Conservation (phyloP, 2,329 filamentous ascomycete genomes). For the Chalara sp. region DNA sequence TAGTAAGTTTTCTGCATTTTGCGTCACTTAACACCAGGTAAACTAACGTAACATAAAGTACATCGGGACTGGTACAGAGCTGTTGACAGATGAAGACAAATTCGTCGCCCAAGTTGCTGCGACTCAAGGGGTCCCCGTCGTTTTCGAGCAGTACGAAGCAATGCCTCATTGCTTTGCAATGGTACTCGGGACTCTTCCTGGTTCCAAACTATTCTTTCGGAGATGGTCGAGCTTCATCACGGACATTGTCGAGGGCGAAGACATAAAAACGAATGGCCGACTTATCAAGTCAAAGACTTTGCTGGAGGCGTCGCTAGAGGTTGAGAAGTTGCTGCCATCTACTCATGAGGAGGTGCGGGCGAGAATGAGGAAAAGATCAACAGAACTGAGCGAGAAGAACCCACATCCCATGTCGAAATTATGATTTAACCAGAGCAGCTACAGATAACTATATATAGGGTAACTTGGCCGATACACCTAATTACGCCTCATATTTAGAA, state of each 20-base stretch:
- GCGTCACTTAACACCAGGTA: too few species aligned
- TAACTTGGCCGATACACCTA: too few species aligned
- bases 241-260: conserved; percentile 24
- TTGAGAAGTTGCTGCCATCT: conserved; percentile 36
- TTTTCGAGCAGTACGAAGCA: conserved; percentile 67
- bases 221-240: conserved; percentile 51
- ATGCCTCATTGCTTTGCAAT: conserved; percentile 72
- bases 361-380: conserved; percentile 29
- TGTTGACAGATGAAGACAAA: conserved; percentile 60
- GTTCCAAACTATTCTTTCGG: conserved; percentile 44
- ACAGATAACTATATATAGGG: too few species aligned
- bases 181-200: conserved; percentile 41
- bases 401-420: conserved; percentile 26
- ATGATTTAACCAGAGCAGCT: conserved; percentile 6
- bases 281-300: conserved; percentile 44
- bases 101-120: conserved; percentile 51
- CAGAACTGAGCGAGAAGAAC: conserved; percentile 17
- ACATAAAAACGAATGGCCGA: conserved; percentile 33
- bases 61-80: conserved; percentile 64
- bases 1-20: conserved; percentile 23
- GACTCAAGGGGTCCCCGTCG: conserved; percentile 50
- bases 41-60: conserved; percentile 30
- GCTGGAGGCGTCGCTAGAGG: conserved; percentile 39
- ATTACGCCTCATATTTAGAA: too few species aligned
- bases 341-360: conserved; percentile 36